Conservation (phyloP, 2,329 filamentous ascomycete genomes). For the Neoarthrinium moseri region DNA sequence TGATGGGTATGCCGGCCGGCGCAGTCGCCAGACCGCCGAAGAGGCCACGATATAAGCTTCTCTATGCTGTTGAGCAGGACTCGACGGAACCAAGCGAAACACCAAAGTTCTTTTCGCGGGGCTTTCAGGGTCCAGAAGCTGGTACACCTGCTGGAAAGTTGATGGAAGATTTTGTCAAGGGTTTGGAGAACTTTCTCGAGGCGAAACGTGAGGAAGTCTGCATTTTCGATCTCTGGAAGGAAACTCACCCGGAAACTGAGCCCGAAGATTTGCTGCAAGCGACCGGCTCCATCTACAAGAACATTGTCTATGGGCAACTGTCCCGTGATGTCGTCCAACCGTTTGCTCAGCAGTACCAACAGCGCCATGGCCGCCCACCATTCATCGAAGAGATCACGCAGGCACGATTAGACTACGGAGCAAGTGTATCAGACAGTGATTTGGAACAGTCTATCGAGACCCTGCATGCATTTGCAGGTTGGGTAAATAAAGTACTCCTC, state of each 20-base stretch:
- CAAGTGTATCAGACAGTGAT: constrained; percentile 2
- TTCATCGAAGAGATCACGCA: constrained; percentile 16
- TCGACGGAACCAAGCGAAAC: constrained; percentile 1
- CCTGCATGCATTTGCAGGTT: constrained; percentile 11
- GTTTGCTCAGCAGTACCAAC: constrained; percentile 11
- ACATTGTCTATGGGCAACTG: constrained; percentile 13
- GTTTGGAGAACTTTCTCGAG: constrained; percentile 10
- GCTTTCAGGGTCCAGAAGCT: background rate
- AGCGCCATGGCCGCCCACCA: constrained; percentile 4
- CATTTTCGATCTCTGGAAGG: constrained; percentile 14
- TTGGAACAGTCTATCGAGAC: constrained; percentile 2
- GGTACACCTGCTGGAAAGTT: constrained; percentile 5
- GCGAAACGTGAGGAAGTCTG: constrained; percentile 12
- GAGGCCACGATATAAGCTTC: constrained; percentile 10
- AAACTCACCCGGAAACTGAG: constrained; percentile 6
- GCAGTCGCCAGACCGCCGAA: background rate
- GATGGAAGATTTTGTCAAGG: constrained; percentile 12
- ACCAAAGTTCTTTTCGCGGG: constrained; percentile 13
- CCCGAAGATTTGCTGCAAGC: constrained; percentile 12
- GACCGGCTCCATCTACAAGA: constrained; percentile 15
- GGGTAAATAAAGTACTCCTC: constrained; percentile 14
- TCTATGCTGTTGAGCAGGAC: constrained; percentile 14
- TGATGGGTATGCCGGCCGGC: background rate
- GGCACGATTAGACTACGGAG: constrained; percentile 14
- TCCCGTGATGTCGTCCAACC: constrained; percentile 9